Conservation (phyloP, 2,329 filamentous ascomycete species). For the Ophiostoma sp. region DNA sequence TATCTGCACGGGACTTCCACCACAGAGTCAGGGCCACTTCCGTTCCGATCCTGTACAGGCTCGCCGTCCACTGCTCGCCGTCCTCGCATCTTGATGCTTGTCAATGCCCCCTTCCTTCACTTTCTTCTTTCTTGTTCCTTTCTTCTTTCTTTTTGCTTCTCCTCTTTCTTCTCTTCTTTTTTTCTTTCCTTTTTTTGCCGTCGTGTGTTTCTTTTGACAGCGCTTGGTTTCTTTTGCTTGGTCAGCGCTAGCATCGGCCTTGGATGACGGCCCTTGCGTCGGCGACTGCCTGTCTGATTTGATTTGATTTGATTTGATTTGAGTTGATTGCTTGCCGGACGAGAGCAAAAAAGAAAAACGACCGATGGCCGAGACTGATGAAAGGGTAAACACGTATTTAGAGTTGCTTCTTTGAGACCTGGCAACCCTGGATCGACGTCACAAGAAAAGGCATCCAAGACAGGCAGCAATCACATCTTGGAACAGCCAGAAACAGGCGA, state of each 20-base stretch:
- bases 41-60: constrained; percentile 3
- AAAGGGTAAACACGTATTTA: not conserved
- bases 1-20: not conserved
- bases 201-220: too few species aligned
- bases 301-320: not conserved
- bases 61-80: constrained; percentile 4
- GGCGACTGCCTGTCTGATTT: not conserved
- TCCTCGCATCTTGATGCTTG: not conserved
- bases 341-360: not conserved
- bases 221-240: too few species aligned
- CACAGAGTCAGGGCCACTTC: not conserved
- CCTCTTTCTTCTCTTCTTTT: too few species aligned
- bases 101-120: not conserved
- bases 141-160: not conserved
- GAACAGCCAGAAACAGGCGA: not conserved
- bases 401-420: not conserved
- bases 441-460: not conserved
- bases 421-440: not conserved
- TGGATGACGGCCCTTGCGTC: not conserved
- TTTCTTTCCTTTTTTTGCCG: too few species aligned
- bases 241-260: too few species aligned
- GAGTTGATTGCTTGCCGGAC: not conserved
- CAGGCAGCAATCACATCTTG: not conserved
- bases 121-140: not conserved
- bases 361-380: not conserved